Percentiles rank a stretch among this genome's conserved stretches.
These are phyloP conservation scores for Pythium coloratum DNA, from an alignment of 352 stramenopile genomes.

Conservation along the genomic window DNA sequence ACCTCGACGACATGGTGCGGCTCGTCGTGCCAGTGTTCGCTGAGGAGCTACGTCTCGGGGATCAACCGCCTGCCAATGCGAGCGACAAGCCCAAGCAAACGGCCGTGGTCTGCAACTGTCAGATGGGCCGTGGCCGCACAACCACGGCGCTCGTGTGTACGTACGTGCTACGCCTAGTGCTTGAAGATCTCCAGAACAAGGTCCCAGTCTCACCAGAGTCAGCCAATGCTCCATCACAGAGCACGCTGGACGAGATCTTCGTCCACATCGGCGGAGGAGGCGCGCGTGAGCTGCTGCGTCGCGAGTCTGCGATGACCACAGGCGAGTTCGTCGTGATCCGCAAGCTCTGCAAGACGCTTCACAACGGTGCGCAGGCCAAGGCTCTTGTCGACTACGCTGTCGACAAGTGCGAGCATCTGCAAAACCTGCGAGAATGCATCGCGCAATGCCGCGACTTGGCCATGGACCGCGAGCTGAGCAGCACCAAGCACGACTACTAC, in stretches of 20 bases:
- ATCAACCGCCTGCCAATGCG: neutral
- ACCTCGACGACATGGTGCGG: slow-evolving; percentile 87
- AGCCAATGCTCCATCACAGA: slow-evolving; percentile 3
- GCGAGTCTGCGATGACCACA: slow-evolving; percentile 52
- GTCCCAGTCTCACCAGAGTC: neutral
- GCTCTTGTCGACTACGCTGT: slow-evolving; percentile 71
- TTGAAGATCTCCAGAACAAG: slow-evolving; percentile 39
- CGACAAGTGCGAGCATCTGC: slow-evolving; percentile 80
- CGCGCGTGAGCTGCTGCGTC: slow-evolving; percentile 25
- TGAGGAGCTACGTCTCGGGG: slow-evolving; percentile 48
- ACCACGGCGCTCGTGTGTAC: slow-evolving; percentile 88
- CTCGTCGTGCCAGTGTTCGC: slow-evolving; percentile 67
- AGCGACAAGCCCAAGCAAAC: slow-evolving; percentile 33
- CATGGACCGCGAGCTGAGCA: slow-evolving; percentile 66
- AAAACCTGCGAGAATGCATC: slow-evolving; percentile 86
- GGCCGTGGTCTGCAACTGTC: slow-evolving; percentile 88
- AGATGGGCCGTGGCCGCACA: slow-evolving; percentile 88
- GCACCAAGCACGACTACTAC: slow-evolving; percentile 73
- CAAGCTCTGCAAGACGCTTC: slow-evolving; percentile 62
- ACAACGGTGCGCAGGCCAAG: slow-evolving; percentile 71
- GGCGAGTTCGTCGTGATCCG: slow-evolving; percentile 77
- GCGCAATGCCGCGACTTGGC: slow-evolving; percentile 75
- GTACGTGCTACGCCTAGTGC: slow-evolving; percentile 81
- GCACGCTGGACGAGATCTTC: slow-evolving; percentile 18
- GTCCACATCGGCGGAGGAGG: neutral